Base-by-base conservation (phyloP, 2,329 filamentous ascomycete genomes). In the Sporothrix pallida region DNA sequence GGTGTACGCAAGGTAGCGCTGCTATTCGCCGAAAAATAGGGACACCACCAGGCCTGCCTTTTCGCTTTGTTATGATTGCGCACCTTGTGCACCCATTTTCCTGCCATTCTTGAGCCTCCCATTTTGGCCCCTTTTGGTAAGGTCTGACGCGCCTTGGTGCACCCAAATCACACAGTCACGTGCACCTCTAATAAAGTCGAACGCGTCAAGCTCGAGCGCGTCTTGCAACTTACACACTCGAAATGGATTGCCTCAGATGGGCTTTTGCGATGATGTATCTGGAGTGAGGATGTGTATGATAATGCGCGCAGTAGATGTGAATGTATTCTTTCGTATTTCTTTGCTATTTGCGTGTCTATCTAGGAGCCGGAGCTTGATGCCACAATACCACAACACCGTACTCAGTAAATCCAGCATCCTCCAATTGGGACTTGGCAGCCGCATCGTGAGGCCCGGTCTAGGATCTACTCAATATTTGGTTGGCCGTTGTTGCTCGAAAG, bases 11-110 rank as follows among this genome's bases (percentile, higher is more conserved):
- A 67, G 50, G 23, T 3, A 23, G 60, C 13, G 56, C 31, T 71
- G 68, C 63, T 2, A 75, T 74, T 74, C 65, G 72, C 67, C n/a
- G 10, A 65, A 74, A 74, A 74, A 74, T 67, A n/a, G 17, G 54
- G 10, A 63, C 62, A 72, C 4, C 44, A 3, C n/a, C 23, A 1
- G 13, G 13, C 26, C 23, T 46, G 62, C 10, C 15, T 42, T 56
- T 56, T 48, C 46, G 46, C 46, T 12, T 52, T 67, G 15, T 68
- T 68, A 26, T 72, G 65, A 13, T 72, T 69, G 13, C 26, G 37
- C 42, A 8, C 42, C 52, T 72, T 69, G 13, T 15, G 37, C 42
- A 8, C 42, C 52, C 9, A 37, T 62, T 67, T 73, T 72, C 20
- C 7, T n/a, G 9, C 3, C 15, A 15, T 48, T 20, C 23, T 20